Evolutionary conservation across 208 protist species (phyloP).

Genomic region (Leishmania aethiopica): DNA sequence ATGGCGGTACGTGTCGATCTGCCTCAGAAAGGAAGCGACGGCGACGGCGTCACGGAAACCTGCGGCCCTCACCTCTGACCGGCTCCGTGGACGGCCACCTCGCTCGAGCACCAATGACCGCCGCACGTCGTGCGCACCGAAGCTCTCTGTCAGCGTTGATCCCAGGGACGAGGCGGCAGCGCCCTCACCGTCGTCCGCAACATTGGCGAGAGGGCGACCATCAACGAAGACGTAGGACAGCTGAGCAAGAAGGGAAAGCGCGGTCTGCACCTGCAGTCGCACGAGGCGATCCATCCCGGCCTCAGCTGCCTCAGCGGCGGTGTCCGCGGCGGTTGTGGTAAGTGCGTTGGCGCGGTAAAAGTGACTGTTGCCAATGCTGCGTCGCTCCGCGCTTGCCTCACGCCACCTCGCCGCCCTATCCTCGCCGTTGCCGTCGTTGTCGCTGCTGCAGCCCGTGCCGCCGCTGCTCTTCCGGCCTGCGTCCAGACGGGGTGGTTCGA

Average conservation of each 20-base stretch:
- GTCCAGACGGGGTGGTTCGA: slow-evolving; percentile 10
- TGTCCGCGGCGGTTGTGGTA: neutral
- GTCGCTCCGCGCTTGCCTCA: neutral
- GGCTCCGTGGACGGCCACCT: neutral
- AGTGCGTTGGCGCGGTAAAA: neutral
- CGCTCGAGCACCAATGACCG: neutral
- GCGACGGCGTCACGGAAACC: slow-evolving; percentile 17
- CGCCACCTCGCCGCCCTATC: neutral
- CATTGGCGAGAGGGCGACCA: slow-evolving; percentile 1
- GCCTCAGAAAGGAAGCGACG: slow-evolving; percentile 54
- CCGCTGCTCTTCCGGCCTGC: slow-evolving; percentile 1
- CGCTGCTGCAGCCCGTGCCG: neutral
- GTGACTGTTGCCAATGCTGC: neutral
- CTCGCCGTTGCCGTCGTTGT: neutral
- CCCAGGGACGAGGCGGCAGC: neutral
- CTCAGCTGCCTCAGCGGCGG: neutral
- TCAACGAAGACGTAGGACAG: slow-evolving; percentile 29
- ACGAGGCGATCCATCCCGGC: neutral
- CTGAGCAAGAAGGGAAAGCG: slow-evolving; percentile 19
- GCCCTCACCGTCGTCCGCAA: neutral
- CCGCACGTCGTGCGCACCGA: neutral
- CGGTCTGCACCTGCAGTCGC: slow-evolving; percentile 22
- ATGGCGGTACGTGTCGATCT: slow-evolving; percentile 64
- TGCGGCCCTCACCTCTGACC: neutral
- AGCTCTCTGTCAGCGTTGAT: slow-evolving; percentile 6